Base-by-base conservation (phyloP, 805 yeast species). In the Metschnikowia lachancei region DNA sequence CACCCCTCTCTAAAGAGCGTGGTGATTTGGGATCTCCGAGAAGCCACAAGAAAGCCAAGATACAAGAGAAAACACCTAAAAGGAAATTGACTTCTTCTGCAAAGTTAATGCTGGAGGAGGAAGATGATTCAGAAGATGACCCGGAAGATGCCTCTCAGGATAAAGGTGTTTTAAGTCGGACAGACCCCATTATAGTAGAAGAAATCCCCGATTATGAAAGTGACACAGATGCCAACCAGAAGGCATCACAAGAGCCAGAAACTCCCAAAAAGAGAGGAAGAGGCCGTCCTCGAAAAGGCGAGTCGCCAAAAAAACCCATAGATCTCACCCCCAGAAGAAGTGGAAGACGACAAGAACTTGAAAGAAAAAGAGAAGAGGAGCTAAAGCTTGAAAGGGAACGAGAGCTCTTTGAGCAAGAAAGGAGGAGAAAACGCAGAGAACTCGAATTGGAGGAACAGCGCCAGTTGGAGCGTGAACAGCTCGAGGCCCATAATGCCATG, bases 81-180 rank as follows among this genome's bases (percentile, higher is more conserved):
- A 22, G 32, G 47, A 81, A 86, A 0, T 60, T 68, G 18, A 55
- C 55, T 19, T 30, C 60, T 5, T 68, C 64, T 45, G 53, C 59
- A 41, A 49, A 60, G 39, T 53, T 66, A 42, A 58, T 64, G 66
- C 70, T 66, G 24, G 69, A 65, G 13, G 66, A 59, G 7, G 67
- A 63, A 12, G 73, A 62, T 7, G 66, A 61, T 20, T 52, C 47
- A 1, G 73, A 62, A 3, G 62, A 61, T 8, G 62, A 55, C n/a
- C n/a, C n/a, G n/a, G n/a, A n/a, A n/a, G n/a, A n/a, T n/a, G n/a
- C n/a, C n/a, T n/a, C n/a, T n/a, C n/a, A n/a, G n/a, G 62, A 53
- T n/a, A 19, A 36, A 14, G 39, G 18, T 35, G 8, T 13, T 5
- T 13, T 32, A 14, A 5, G 12, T 19, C 17, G 19, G 19, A 4